Evolutionary conservation across 805 yeast species (phyloP), one percentile per base, ranked within the genome.

Genomic region (Ogataea naganishii): DNA sequence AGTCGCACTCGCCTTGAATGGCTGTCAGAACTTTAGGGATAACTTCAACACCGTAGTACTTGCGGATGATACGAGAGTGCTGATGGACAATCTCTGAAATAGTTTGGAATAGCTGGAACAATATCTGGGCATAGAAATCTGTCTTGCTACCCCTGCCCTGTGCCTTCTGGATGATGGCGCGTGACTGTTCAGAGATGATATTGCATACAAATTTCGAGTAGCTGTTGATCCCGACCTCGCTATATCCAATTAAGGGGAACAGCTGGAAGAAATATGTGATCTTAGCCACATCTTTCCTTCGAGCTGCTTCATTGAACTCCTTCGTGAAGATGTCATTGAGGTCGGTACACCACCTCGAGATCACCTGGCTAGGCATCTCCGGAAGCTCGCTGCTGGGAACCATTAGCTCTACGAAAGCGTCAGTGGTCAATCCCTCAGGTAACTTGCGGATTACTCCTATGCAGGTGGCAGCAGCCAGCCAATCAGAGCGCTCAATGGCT

Each of bases 341-440:
- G 21, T 74, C 66, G 2, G 56, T 60, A 4, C 74, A 66, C 75
- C 94, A 82, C 10, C 60, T 59, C 2, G 58, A 47, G 2, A 92
- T 44, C 0, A 81, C 56, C 2, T 56, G 64, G 7, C 51, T 46
- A 0, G 98, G 97, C 30, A 69, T 58, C 29, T 84, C 94, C 0
- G 96, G 95, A 11, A 86, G 65, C 33, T 84, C 94, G 8, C 80
- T 63, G 0, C 94, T 75, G 1, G 98, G 98, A 12, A 89, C 89
- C 44, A 81, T 82, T 26, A 66, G 75, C 29, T 75, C 68, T 2
- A 94, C 89, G 52, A 80, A 86, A 32, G 70, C 62, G 13, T 95
- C 88, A 11, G 55, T 39, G 15, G 66, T 60, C 11, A 80, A 48
- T 1, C 62, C 66, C 1, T 52, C 41, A 0, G 94, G 83, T 22